These are phyloP conservation scores for Sclerotinia glacialis DNA, from an alignment of 2,329 filamentous ascomycete species.

Conservation along the genomic window DNA sequence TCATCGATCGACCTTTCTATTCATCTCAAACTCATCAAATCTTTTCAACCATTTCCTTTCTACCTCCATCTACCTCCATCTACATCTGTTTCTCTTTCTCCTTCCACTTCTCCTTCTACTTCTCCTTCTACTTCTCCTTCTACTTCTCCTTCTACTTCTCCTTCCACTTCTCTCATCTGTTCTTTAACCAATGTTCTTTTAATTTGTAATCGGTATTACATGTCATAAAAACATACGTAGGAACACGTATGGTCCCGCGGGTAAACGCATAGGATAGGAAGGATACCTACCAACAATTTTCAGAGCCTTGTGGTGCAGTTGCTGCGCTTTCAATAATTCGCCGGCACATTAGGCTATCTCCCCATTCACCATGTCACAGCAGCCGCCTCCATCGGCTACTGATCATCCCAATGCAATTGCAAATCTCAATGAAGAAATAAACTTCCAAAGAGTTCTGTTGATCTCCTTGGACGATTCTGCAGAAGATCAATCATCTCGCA, in stretches of 20 bases:
- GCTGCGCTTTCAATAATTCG: background rate
- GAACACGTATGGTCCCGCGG: conserved; percentile 10
- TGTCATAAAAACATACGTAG: background rate
- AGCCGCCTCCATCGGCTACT: background rate
- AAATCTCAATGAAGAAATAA: conserved; percentile 44
- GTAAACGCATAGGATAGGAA: conserved; percentile 14
- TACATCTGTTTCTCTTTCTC: background rate
- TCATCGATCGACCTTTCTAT: background rate
- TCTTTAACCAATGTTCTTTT: conserved; percentile 6
- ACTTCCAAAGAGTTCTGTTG: conserved; percentile 46
- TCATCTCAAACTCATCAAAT: background rate
- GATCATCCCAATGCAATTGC: conserved; percentile 25
- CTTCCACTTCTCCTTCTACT: too few relatives aligned
- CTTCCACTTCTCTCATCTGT: too few relatives aligned
- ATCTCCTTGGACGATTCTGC: conserved; percentile 42
- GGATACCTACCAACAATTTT: conserved; percentile 6
- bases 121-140: background rate
- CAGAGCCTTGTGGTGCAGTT: background rate
- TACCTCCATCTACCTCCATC: too few relatives aligned
- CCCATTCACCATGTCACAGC: conserved; percentile 19
- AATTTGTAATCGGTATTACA: conserved; percentile 6
- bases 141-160: background rate
- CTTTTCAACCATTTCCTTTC: background rate
- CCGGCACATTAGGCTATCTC: background rate
- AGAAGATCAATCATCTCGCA: conserved; percentile 26